phyloP scores from a whole-genome alignment of 192 early-diverging fungal genomes.

The Coemansia furcata region DNA sequence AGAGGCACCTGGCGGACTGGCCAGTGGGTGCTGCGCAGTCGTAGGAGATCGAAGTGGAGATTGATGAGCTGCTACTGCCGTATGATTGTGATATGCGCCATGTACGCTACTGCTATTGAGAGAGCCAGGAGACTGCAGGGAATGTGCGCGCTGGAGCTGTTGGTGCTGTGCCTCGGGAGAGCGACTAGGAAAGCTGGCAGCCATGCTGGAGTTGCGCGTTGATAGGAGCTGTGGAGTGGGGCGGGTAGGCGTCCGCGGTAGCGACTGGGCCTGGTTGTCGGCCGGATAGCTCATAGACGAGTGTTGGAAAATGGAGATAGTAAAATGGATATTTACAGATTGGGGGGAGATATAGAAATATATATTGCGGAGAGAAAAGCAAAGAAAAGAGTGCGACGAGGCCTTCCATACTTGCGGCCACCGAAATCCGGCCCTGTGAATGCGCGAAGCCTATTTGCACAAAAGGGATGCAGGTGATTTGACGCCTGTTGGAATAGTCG shows the following conservation, averaged over 20 bases:
- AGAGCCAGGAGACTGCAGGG: constrained; percentile 23
- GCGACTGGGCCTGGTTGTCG: neutral
- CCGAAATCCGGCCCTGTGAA: neutral
- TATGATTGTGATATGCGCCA: neutral
- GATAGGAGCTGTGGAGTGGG: constrained; percentile 28
- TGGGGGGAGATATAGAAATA: neutral
- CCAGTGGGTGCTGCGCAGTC: neutral
- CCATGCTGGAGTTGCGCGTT: constrained; percentile 37
- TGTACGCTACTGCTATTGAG: neutral
- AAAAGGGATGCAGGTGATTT: neutral
- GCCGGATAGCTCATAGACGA: neutral
- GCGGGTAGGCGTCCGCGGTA: constrained; percentile 7
- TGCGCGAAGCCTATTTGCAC: neutral
- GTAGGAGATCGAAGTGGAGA: neutral
- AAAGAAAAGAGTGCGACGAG: neutral
- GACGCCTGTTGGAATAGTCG: neutral
- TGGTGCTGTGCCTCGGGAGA: constrained; percentile 32
- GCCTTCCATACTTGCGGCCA: neutral
- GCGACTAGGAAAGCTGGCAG: constrained; percentile 15
- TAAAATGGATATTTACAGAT: neutral
- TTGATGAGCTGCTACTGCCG: neutral
- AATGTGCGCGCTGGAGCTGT: constrained; percentile 43
- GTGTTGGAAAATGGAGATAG: neutral
- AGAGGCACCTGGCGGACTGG: constrained; percentile 10
- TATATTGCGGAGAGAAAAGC: constrained; percentile 1